Evolutionary conservation across 2,329 filamentous ascomycete genomes (phyloP).

Genomic region (Cadophora malorum): DNA sequence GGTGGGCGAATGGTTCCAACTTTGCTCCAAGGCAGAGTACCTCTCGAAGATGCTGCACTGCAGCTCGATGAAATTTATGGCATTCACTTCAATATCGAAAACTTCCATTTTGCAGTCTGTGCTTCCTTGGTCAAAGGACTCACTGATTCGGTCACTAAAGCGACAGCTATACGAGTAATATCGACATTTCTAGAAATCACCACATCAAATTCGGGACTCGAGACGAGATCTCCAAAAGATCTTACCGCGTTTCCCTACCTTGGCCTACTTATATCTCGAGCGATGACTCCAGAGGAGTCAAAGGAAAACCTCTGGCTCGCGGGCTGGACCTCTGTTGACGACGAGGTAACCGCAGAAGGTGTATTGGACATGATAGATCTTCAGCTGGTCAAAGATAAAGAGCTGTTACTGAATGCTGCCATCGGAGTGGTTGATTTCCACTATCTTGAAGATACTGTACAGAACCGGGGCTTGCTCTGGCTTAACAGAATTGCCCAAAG

Average conservation of each 20-base stretch:
- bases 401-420: conserved; percentile 66
- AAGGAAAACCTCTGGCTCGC: conserved; percentile 68
- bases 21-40: conserved; percentile 64
- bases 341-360: conserved; percentile 49
- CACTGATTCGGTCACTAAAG: conserved; percentile 65
- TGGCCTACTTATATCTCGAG: conserved; percentile 63
- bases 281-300: conserved; percentile 62
- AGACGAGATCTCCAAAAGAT: conserved; percentile 41
- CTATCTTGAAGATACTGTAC: conserved; percentile 66
- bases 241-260: conserved; percentile 59
- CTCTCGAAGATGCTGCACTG: conserved; percentile 66
- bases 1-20: conserved; percentile 64
- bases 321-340: conserved; percentile 54
- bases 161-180: conserved; percentile 64
- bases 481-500: conserved; percentile 61
- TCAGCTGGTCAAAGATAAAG: conserved; percentile 60
- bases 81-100: conserved; percentile 67
- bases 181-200: conserved; percentile 65
- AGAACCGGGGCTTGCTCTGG: conserved; percentile 65
- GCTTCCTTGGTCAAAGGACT: conserved; percentile 69
- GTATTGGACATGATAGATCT: conserved; percentile 53
- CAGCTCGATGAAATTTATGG: conserved; percentile 70
- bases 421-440: conserved; percentile 72
- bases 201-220: conserved; percentile 43
- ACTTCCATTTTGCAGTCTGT: conserved; percentile 71